These are phyloP conservation scores for Oldenlandia corymbosa DNA, from an alignment of 257 asterid species.

Conservation along the genomic window DNA sequence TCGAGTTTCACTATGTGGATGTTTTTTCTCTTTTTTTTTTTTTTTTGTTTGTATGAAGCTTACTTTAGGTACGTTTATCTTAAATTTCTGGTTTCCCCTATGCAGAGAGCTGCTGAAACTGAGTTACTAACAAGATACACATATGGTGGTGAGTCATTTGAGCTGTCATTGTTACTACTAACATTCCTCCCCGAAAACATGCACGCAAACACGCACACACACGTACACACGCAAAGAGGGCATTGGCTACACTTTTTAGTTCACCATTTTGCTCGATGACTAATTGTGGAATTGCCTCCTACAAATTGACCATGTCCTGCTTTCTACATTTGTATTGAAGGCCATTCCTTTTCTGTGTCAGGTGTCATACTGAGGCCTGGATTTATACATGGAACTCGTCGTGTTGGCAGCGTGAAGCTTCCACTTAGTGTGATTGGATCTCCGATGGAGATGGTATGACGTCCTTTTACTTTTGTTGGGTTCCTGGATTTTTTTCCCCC, in stretches of 20 bases:
- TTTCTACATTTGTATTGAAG: not conserved
- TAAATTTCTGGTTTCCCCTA: slow-evolving; percentile 11
- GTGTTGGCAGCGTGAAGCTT: slow-evolving; percentile 72
- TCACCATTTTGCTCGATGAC: too few species aligned
- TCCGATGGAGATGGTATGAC: slow-evolving; percentile 74
- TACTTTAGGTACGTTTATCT: too few species aligned
- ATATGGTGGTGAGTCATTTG: slow-evolving; percentile 66
- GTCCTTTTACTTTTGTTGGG: not conserved
- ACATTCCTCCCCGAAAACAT: not conserved
- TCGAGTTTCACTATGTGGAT: too few species aligned
- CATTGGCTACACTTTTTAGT: too few species aligned
- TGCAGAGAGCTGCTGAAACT: slow-evolving; percentile 95
- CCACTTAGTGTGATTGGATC: slow-evolving; percentile 90
- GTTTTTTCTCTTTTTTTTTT: too few species aligned
- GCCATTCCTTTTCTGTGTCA: slow-evolving; percentile 20
- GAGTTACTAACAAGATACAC: slow-evolving; percentile 81
- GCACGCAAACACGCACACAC: not conserved
- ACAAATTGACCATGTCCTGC: too few species aligned
- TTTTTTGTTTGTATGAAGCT: not conserved
- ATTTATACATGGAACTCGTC: slow-evolving; percentile 88
- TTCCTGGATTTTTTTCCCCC: not conserved
- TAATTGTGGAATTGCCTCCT: not conserved
- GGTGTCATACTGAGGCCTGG: slow-evolving; percentile 97
- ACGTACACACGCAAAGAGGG: too few species aligned
- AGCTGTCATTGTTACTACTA: not conserved